Evolutionary conservation across 352 stramenopile genomes (phyloP).

Genomic region (Globisporangium cederbergense): DNA sequence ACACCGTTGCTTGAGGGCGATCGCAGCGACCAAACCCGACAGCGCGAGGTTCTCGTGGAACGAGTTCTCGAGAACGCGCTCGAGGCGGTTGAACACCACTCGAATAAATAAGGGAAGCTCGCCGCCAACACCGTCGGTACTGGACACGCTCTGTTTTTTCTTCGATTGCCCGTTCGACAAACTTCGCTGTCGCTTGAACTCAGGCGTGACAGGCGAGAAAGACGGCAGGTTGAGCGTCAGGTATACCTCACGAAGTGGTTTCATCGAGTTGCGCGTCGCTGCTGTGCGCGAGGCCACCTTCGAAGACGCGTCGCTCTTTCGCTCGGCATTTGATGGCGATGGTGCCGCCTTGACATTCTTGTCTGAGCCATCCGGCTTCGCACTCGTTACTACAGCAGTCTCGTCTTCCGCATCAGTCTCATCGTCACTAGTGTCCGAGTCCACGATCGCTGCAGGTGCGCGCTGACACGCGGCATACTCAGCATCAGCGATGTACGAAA

Average conservation of each 20-base stretch:
- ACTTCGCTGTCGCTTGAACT: slow-evolving; percentile 16
- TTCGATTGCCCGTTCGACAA: not conserved
- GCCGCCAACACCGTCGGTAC: not conserved
- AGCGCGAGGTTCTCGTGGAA: slow-evolving; percentile 82
- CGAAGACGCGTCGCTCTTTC: slow-evolving; percentile 8
- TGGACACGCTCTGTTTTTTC: slow-evolving; percentile 13
- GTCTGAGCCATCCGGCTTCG: not conserved
- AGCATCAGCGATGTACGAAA: slow-evolving; percentile 83
- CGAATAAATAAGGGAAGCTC: slow-evolving; percentile 54
- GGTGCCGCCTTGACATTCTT: not conserved
- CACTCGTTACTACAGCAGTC: not conserved
- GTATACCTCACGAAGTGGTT: slow-evolving; percentile 61
- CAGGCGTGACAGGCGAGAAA: slow-evolving; percentile 51
- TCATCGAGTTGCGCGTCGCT: slow-evolving; percentile 58
- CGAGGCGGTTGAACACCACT: slow-evolving; percentile 72
- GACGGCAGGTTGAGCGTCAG: slow-evolving; percentile 66
- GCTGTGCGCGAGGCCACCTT: slow-evolving; percentile 41
- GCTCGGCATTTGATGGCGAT: not conserved
- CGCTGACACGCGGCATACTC: slow-evolving; percentile 76
- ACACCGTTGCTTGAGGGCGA: slow-evolving; percentile 64
- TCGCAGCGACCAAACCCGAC: slow-evolving; percentile 67
- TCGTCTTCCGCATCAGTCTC: slow-evolving; percentile 30
- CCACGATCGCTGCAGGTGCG: slow-evolving; percentile 40
- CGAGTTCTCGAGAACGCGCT: slow-evolving; percentile 76
- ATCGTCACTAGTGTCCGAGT: slow-evolving; percentile 34